Percentiles rank a stretch among this genome's conserved stretches.
Evolutionary conservation across 2,329 filamentous ascomycete genomes (phyloP).

Genomic region (Annulohypoxylon truncatum): DNA sequence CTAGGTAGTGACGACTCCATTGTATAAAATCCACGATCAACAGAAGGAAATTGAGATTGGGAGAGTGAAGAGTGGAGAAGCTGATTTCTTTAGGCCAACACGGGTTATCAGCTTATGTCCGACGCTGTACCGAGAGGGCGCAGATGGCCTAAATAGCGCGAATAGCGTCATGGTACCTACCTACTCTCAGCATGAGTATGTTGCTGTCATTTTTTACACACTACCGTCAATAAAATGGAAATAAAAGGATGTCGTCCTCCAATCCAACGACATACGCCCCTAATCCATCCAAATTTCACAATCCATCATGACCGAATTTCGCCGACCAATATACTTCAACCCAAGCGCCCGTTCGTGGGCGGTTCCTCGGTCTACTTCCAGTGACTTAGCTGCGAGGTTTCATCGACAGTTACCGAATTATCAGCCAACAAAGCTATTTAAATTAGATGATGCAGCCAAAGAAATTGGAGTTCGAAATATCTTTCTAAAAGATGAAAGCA

Average conservation of each 20-base stretch:
- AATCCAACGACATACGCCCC: background rate
- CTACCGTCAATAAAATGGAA: background rate
- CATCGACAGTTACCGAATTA: constrained; percentile 70
- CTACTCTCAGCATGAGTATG: background rate
- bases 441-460: constrained; percentile 64
- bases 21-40: background rate
- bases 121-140: constrained; percentile 13
- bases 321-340: constrained; percentile 18
- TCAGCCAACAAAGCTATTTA: constrained; percentile 62
- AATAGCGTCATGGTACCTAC: background rate
- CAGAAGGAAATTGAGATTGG: background rate
- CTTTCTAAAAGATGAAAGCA: constrained; percentile 76
- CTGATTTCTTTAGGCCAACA: background rate
- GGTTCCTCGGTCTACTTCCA: background rate
- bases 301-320: background rate
- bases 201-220: background rate
- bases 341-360: constrained; percentile 7
- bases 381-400: constrained; percentile 54
- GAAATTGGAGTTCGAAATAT: constrained; percentile 68
- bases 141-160: background rate
- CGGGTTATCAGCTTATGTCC: background rate
- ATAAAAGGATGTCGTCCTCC: background rate
- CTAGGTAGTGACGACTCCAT: background rate
- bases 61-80: constrained; percentile 7
- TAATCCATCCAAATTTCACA: background rate